These are phyloP conservation scores for Leavenworthia alabamica DNA, from an alignment of 345 rosid genomes.

Conservation along the genomic window DNA sequence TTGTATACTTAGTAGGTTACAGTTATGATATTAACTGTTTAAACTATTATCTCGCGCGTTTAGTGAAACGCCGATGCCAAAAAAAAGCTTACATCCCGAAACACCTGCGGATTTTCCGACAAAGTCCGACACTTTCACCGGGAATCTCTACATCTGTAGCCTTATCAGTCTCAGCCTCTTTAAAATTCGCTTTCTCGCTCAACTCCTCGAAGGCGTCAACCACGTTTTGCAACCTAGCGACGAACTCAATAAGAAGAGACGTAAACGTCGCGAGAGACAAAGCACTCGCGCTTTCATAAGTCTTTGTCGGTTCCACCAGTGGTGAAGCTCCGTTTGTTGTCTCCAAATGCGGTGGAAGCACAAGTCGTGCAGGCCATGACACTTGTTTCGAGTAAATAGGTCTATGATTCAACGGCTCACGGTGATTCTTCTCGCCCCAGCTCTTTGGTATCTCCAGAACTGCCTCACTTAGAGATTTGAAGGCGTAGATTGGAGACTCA, in stretches of 20 bases:
- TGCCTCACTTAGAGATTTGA: constrained; percentile 72
- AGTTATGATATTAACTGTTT: constrained; percentile 5
- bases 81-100: constrained; percentile 6
- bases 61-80: constrained; percentile 7
- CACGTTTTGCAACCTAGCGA: constrained; percentile 72
- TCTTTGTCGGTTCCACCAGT: constrained; percentile 45
- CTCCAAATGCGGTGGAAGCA: constrained; percentile 25
- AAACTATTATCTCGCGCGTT: neutral
- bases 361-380: constrained; percentile 48
- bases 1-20: neutral
- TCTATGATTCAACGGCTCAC: constrained; percentile 22
- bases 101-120: constrained; percentile 36
- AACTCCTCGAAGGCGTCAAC: constrained; percentile 61
- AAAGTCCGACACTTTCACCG: constrained; percentile 33
- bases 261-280: constrained; percentile 86
- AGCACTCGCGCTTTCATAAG: constrained; percentile 83
- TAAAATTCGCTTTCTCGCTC: constrained; percentile 60
- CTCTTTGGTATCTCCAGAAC: constrained; percentile 38
- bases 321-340: constrained; percentile 26
- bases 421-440: constrained; percentile 29
- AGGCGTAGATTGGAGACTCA: constrained; percentile 36
- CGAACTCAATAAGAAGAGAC: constrained; percentile 77
- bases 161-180: constrained; percentile 43
- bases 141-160: constrained; percentile 9
- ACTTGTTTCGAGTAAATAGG: constrained; percentile 42